Base-by-base conservation (phyloP, 1,139 yeast species). In the Yamadazyma conglobata region DNA sequence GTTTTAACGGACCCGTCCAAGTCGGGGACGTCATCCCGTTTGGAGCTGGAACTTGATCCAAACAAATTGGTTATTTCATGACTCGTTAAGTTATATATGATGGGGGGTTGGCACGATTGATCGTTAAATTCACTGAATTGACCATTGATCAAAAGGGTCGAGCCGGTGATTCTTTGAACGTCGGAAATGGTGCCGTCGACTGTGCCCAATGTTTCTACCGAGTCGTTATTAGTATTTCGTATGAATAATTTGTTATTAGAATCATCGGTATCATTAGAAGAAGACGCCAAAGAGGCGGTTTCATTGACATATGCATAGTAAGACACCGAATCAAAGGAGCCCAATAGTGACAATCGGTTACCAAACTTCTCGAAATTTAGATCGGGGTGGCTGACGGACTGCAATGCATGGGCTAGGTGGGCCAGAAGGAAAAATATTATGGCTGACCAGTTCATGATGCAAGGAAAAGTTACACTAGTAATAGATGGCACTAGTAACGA, bases 241-340 rank as follows among this genome's bases (percentile, higher is more conserved):
- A 64, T 39, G 43, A 44, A 67, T 30, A 69, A 45, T 26, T 52
- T 53, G 27, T 46, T 42, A 17, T 36, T 33, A 8, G 25, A 15
- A 6, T 24, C 21, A 16, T 29, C 30, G 11, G 25, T 25, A n/a
- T 33, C 21, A 15, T 15, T 19, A 9, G 28, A 11, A 6, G 37
- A n/a, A 3, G 28, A 18, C 38, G 30, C 31, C 15, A 59, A 46
- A 27, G 51, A 49, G 13, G 54, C 38, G 13, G 70, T 55, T 23
- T 60, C 79, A 33, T 85, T 85, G 18, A 55, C 48, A 43, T 70
- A 77, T 21, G 64, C 48, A 54, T 80, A 80, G 31, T 67, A 61
- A 2, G 91, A 73, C 17, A 82, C 51, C 10, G 81, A 77, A 37
- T 75, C 72, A 44, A 76, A 82, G 24, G 68, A 59, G 7, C 95